These are phyloP conservation scores for Trametes sp. DNA, from an alignment of 1,284 basidiomycete species.

Conservation along the genomic window DNA sequence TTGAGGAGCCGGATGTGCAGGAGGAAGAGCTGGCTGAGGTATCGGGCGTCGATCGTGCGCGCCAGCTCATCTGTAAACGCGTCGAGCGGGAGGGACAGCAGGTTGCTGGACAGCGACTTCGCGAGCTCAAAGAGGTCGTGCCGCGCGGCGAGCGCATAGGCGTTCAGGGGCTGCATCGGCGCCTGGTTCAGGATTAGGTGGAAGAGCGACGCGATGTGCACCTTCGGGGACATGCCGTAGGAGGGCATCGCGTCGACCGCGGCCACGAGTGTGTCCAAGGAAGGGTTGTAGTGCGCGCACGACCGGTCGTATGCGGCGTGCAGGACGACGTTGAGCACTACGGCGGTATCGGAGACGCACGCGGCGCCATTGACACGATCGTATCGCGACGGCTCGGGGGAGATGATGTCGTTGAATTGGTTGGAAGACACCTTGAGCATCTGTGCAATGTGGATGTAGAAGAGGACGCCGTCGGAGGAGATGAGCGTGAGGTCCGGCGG, in stretches of 20 bases:
- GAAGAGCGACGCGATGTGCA: constrained; percentile 40
- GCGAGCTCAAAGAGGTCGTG: constrained; percentile 39
- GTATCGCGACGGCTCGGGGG: constrained; percentile 12
- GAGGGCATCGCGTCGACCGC: constrained; percentile 55
- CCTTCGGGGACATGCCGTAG: constrained; percentile 55
- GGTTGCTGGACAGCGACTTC: constrained; percentile 36
- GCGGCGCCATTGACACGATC: constrained; percentile 45
- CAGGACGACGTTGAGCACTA: constrained; percentile 66
- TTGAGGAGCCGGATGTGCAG: constrained; percentile 40
- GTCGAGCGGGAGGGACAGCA: constrained; percentile 34
- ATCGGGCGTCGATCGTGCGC: constrained; percentile 34
- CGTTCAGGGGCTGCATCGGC: constrained; percentile 37
- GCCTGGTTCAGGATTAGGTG: constrained; percentile 35
- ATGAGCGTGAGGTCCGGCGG: constrained; percentile 25
- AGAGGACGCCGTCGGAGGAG: constrained; percentile 24
- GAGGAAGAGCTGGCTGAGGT: constrained; percentile 41
- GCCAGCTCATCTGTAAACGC: constrained; percentile 38
- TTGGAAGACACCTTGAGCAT: constrained; percentile 62
- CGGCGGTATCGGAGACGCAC: constrained; percentile 56
- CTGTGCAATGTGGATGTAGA: constrained; percentile 64
- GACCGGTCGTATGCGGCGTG: constrained; percentile 67
- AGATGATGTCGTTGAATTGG: constrained; percentile 58
- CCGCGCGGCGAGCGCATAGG: constrained; percentile 40
- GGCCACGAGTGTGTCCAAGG: constrained; percentile 54
- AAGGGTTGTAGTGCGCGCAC: constrained; percentile 67